Base-by-base conservation (phyloP, 805 yeast species). In the Spathaspora girioi region DNA sequence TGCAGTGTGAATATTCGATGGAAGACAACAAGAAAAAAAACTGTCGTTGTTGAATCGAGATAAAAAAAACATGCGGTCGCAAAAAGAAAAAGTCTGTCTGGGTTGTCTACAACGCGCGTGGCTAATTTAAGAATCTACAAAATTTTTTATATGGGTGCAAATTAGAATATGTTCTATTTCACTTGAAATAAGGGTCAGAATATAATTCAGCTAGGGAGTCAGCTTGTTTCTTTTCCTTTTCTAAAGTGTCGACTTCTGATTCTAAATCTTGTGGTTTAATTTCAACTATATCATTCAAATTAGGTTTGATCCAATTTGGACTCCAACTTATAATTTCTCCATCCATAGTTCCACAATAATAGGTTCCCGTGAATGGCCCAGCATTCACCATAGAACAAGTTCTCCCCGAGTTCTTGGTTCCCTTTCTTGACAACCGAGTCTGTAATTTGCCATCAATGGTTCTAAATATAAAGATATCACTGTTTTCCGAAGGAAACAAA, bases 401-500 rank as follows among this genome's bases (percentile, higher is more conserved):
- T 43, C 86, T 54, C 1, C 73, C 75, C 0, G 58, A 59, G 48
- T 73, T 64, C 54, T 73, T 71, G 45, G 74, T 58, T 3, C 78
- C 73, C 46, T 60, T 69, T 46, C 81, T 67, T 15, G 73, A 70
- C n/a, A 87, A 67, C 50, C 92, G 67, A 8, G 81, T 71, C 3
- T 85, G 77, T 45, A 87, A 63, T 55, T 80, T 82, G 0, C 94
- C 96, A 56, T 84, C 87, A 1, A 71, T 63, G 0, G 81, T 70
- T 17, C 86, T 67, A 52, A 76, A 83, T 46, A 86, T 74, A 41
- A 84, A 71, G 0, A 89, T 67, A 56, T 87, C 91, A 3, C 93
- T 91, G 53, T 76, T 83, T 57, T 88, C 94, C 0, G 90, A 83
- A 0, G 96, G 93, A 49, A 83, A 82, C 65, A 88, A 73, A 20